These are phyloP conservation scores for Geranium rotundifolium DNA, from an alignment of 345 rosid genomes.

Conservation along the genomic window DNA sequence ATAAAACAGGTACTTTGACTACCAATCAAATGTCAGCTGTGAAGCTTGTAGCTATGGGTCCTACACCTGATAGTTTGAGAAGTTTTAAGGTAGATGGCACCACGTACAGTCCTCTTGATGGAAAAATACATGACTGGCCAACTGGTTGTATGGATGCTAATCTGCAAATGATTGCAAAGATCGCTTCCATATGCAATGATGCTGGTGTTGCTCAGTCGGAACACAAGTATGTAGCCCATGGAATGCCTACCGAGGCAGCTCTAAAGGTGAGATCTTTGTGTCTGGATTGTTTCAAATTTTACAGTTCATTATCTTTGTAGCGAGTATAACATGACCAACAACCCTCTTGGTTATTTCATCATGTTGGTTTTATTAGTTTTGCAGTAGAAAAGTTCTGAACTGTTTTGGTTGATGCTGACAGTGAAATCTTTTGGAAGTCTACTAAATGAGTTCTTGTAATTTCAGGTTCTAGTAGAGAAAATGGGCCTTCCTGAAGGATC, in stretches of 20 bases:
- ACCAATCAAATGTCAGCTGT: constrained; percentile 71
- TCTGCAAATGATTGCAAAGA: constrained; percentile 57
- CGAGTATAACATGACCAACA: neutral
- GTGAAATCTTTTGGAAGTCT: neutral
- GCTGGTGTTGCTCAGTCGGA: constrained; percentile 39
- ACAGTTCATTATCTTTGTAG: neutral
- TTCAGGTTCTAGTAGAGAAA: constrained; percentile 63
- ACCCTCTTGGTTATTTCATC: neutral
- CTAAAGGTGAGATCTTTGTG: constrained; percentile 31
- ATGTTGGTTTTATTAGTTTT: no score
- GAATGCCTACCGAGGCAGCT: constrained; percentile 75
- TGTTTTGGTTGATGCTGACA: neutral
- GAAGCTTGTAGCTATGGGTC: constrained; percentile 56
- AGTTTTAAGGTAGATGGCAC: constrained; percentile 56
- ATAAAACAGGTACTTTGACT: constrained; percentile 66
- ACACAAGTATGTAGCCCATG: constrained; percentile 43
- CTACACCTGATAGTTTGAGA: constrained; percentile 23
- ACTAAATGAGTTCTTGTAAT: neutral
- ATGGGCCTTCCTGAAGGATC: constrained; percentile 46
- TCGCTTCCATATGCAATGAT: constrained; percentile 58
- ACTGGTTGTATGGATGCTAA: constrained; percentile 42
- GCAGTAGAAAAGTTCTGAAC: neutral
- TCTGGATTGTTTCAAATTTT: neutral
- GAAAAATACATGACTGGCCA: constrained; percentile 52
- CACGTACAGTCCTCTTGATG: constrained; percentile 48